Base-by-base conservation (phyloP, 176 grass and related monocot genomes). In the Bonia amplexicaulis region DNA sequence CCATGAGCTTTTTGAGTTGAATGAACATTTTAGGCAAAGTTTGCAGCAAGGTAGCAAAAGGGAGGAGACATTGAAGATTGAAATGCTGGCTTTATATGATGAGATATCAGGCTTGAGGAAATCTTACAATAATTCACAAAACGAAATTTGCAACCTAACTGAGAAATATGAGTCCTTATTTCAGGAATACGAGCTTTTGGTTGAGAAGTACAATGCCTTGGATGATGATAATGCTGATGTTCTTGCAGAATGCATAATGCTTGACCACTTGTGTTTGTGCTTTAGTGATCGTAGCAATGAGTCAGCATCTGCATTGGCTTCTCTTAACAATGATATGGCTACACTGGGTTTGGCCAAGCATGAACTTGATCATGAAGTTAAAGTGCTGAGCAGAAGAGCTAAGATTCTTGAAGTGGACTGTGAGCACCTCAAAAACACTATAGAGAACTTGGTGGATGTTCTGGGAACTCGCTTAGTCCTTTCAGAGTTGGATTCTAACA, bases 401-500 rank as follows among this genome's bases (percentile, higher is more conserved):
- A 71, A 31, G 66, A 40, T 69, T 13, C 81, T 93, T 55, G 54
- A 82, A 59, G 44, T 72, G 60, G 88, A 93, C 77, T 88, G 82
- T 72, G 71, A 77, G 55, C 73, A 77, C 76, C 76, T 93, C 37
- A 78, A 78, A 54, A 60, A 77, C 23, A 86, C 47, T 66, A 51
- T 86, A 61, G 66, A 53, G 8, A 83, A 79, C 51, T 42, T 89
- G 68, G 80, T 84, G 66, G 86, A 85, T 59, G 88, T 85, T 66
- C 68, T 90, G 13, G 82, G 47, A 55, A 84, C 47, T 69, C 53
- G 52, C 63, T 42, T 90, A 71, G 64, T 93, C 22, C 76, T 84
- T 82, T 88, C 86, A 85, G 84, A 90, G 39, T 82, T 93, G 72
- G 85, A 93, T 88, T 42, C 85, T 51, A 80, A 79, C 67, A 77